A percentile compares a stretch with the other conserved stretches of the same genome.
Conservation (phyloP, 2,329 filamentous ascomycete species). For the Chlorencoelia australis region DNA sequence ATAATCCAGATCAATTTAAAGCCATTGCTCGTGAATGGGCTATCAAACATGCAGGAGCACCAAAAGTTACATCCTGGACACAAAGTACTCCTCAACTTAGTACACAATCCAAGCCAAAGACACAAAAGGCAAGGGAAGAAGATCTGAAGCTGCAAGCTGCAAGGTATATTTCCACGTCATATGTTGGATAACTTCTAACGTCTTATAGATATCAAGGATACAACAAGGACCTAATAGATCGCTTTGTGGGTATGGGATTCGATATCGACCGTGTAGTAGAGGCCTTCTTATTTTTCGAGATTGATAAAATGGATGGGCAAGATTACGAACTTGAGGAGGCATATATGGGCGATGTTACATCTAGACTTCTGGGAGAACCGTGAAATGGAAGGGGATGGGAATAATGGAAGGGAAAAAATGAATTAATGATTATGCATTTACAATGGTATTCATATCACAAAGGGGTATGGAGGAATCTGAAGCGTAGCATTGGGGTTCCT, state of each 20-base stretch:
- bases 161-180: constrained; percentile 13
- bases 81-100: constrained; percentile 31
- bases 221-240: constrained; percentile 70
- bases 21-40: constrained; percentile 86
- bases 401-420: too few species aligned
- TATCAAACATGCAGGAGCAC: constrained; percentile 70
- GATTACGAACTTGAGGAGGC: constrained; percentile 85
- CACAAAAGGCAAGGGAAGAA: constrained; percentile 20
- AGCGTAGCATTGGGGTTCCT: too few species aligned
- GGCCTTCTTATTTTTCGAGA: constrained; percentile 72
- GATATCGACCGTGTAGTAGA: constrained; percentile 76
- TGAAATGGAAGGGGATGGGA: too few species aligned
- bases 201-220: constrained; percentile 69
- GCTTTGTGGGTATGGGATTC: constrained; percentile 87
- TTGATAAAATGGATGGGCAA: constrained; percentile 65
- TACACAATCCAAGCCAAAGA: constrained; percentile 16
- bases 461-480: too few species aligned
- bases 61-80: constrained; percentile 41
- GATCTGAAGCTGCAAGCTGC: constrained; percentile 17
- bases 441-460: too few species aligned
- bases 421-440: too few species aligned
- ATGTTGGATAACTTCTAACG: constrained; percentile 9
- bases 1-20: constrained; percentile 68
- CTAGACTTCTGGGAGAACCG: constrained; percentile 70
- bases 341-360: constrained; percentile 84